phyloP scores from a whole-genome alignment of 2,329 filamentous ascomycete species.

The Bisporella sp. region DNA sequence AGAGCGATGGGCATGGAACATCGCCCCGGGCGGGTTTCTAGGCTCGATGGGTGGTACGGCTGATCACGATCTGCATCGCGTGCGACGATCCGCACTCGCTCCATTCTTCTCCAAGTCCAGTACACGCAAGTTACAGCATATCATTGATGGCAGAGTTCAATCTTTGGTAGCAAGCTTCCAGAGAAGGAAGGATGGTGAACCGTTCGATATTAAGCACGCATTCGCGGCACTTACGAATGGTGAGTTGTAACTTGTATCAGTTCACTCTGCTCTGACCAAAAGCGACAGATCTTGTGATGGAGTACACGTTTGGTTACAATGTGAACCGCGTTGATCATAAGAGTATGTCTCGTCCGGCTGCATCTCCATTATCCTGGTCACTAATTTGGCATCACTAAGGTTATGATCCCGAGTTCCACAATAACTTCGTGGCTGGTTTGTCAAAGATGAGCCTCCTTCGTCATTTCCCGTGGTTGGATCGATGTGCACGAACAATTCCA shows the following conservation, averaged over 20 bases:
- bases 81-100: conserved; percentile 14
- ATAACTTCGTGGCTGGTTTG: neutral
- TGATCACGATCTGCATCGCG: conserved; percentile 13
- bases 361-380: neutral
- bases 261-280: neutral
- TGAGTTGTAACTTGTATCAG: neutral
- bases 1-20: conserved; percentile 12
- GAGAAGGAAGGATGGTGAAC: conserved; percentile 3
- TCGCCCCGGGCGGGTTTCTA: conserved; percentile 3
- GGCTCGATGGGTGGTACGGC: conserved; percentile 4
- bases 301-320: conserved; percentile 18
- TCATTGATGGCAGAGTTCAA: conserved; percentile 13
- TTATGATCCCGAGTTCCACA: neutral
- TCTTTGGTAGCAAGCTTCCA: conserved; percentile 3
- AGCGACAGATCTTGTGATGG: conserved; percentile 18
- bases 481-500: neutral
- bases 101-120: conserved; percentile 16
- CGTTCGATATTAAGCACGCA: conserved; percentile 7
- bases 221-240: conserved; percentile 12
- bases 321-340: neutral
- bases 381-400: neutral
- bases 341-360: neutral
- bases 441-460: neutral
- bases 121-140: conserved; percentile 9
- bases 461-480: neutral